Conservation (phyloP, 352 stramenopile genomes). For the Phytophthora tentaculata region DNA sequence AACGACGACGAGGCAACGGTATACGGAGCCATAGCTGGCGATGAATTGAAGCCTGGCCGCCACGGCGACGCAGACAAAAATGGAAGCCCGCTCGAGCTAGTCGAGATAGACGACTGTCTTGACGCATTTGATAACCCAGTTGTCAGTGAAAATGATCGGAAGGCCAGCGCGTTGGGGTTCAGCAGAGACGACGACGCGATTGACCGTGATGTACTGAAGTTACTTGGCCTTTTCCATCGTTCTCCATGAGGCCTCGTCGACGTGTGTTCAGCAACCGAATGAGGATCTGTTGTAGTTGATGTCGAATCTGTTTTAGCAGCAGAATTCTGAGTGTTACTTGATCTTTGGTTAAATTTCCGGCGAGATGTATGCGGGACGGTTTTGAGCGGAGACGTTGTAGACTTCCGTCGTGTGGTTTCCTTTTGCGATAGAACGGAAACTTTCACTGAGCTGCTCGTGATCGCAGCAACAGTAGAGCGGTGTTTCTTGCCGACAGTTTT, state of each 20-base stretch:
- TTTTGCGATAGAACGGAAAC: conserved; percentile 3
- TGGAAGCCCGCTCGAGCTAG: conserved; percentile 12
- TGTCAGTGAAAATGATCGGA: conserved; percentile 24
- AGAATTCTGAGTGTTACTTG: conserved; percentile 7
- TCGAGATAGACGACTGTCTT: conserved; percentile 10
- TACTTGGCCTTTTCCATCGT: conserved; percentile 23
- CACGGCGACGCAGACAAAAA: conserved; percentile 33
- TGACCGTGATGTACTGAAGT: conserved; percentile 15
- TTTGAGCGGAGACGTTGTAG: conserved; percentile 15
- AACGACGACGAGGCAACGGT: conserved; percentile 15
- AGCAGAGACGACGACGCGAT: conserved; percentile 23
- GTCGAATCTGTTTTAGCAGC: background rate
- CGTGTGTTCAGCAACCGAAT: conserved; percentile 10
- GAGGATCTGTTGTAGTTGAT: background rate
- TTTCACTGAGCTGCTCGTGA: conserved; percentile 11
- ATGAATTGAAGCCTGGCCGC: conserved; percentile 22
- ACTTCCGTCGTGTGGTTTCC: conserved; percentile 17
- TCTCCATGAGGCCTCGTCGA: conserved; percentile 16
- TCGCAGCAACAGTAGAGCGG: conserved; percentile 31
- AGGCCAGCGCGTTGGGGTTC: conserved; percentile 30
- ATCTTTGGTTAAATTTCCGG: conserved; percentile 21
- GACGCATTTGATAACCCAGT: conserved; percentile 14
- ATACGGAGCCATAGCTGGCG: conserved; percentile 16
- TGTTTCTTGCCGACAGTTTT: conserved; percentile 81
- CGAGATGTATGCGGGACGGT: conserved; percentile 13